Conservation (phyloP, 306 rosid species). For the Argentina anserina region DNA sequence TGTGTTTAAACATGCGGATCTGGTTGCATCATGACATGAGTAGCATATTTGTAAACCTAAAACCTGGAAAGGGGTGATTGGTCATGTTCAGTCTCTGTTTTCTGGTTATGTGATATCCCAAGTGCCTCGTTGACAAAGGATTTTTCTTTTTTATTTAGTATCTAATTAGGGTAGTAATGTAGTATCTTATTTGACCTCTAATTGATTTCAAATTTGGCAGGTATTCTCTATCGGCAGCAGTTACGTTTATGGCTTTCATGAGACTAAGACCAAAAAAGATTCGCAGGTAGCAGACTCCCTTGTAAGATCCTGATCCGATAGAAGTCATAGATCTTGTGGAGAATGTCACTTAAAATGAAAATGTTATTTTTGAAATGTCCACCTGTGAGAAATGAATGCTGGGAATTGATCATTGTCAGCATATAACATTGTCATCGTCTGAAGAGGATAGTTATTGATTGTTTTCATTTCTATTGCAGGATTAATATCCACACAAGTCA, state of each 20-base stretch:
- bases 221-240: slow-evolving; percentile 93
- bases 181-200: neutral
- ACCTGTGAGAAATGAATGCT: neutral
- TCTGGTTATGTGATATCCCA: neutral
- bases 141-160: neutral
- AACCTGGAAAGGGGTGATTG: too few species aligned
- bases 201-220: slow-evolving; percentile 34
- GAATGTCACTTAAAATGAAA: neutral
- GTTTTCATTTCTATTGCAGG: neutral
- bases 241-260: slow-evolving; percentile 84
- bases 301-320: slow-evolving; percentile 2
- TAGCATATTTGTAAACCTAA: neutral
- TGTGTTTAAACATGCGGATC: neutral
- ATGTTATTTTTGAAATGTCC: neutral
- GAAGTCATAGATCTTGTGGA: neutral
- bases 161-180: too few species aligned
- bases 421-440: neutral
- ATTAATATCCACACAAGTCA: neutral
- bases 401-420: neutral
- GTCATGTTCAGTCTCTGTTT: neutral
- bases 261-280: slow-evolving; percentile 53
- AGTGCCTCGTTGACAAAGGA: neutral
- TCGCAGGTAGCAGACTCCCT: slow-evolving; percentile 41
- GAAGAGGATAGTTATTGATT: neutral
- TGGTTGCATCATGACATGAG: neutral